phyloP scores from a whole-genome alignment of 768 basidiomycete genomes.

The Fomitopsis serialis region DNA sequence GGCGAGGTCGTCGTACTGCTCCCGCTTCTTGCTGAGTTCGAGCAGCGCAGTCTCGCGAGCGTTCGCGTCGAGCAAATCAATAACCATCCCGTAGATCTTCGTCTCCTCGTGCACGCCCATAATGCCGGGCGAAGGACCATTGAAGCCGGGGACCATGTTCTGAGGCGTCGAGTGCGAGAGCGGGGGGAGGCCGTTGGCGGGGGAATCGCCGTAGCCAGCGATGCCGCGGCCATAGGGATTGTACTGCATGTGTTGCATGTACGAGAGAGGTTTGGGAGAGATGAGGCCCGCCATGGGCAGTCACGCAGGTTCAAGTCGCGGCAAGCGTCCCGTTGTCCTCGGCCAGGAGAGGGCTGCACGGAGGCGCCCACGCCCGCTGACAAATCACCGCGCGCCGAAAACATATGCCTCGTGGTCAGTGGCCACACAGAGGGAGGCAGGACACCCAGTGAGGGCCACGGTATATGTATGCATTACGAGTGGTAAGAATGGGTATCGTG shows the following conservation, averaged over 20 bases:
- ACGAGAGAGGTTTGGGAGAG: constrained; percentile 27
- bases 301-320: background rate
- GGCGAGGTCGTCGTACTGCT: constrained; percentile 98
- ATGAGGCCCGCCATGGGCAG: constrained; percentile 27
- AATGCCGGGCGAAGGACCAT: constrained; percentile 10
- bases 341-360: background rate
- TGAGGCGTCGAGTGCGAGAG: constrained; percentile 51
- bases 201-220: constrained; percentile 55
- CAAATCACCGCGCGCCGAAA: background rate
- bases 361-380: background rate
- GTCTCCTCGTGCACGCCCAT: constrained; percentile 45
- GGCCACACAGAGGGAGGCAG: background rate
- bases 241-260: constrained; percentile 60
- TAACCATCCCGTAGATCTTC: constrained; percentile 89
- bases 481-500: background rate
- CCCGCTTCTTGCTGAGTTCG: constrained; percentile 97
- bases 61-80: constrained; percentile 77
- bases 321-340: background rate
- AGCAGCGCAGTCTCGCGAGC: constrained; percentile 88
- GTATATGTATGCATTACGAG: background rate
- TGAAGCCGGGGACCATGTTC: constrained; percentile 22
- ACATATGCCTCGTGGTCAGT: background rate
- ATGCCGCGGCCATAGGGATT: constrained; percentile 54
- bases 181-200: constrained; percentile 47
- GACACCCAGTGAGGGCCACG: background rate